These are phyloP conservation scores for Xerocomus potaroensis DNA, from an alignment of 768 basidiomycete genomes.

Conservation along the genomic window DNA sequence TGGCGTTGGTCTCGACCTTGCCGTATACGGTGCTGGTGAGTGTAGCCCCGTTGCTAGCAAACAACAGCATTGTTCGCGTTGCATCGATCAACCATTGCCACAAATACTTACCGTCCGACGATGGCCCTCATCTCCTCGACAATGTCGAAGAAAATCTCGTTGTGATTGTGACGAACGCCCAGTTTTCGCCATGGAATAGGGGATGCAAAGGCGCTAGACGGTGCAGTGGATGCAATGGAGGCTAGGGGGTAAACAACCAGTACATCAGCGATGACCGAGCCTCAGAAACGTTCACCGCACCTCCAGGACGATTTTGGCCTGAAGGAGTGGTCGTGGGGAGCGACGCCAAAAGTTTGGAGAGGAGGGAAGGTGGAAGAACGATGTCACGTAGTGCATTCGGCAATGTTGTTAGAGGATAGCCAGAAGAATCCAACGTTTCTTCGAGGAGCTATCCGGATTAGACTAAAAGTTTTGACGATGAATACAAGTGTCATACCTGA, in stretches of 20 bases:
- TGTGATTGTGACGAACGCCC: slow-evolving; percentile 76
- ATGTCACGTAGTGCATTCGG: slow-evolving; percentile 89
- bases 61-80: not conserved
- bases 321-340: slow-evolving; percentile 26
- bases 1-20: slow-evolving; percentile 70
- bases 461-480: not conserved
- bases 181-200: slow-evolving; percentile 93
- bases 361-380: slow-evolving; percentile 84
- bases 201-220: slow-evolving; percentile 65
- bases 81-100: not conserved
- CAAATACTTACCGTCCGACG: slow-evolving; percentile 24
- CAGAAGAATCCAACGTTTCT: slow-evolving; percentile 92
- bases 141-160: slow-evolving; percentile 93
- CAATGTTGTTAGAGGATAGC: slow-evolving; percentile 89
- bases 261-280: not conserved
- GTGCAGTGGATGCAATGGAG: slow-evolving; percentile 33
- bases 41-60: slow-evolving; percentile 58
- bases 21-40: slow-evolving; percentile 70
- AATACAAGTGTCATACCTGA: slow-evolving; percentile 50
- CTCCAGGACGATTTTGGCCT: slow-evolving; percentile 26
- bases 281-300: slow-evolving; percentile 5
- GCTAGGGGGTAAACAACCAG: slow-evolving; percentile 6
- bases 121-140: slow-evolving; percentile 69
- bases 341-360: slow-evolving; percentile 60
- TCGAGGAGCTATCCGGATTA: slow-evolving; percentile 65